Percentiles rank a stretch among this genome's conserved stretches.
Evolutionary conservation across 441 rosid genomes (phyloP).

Genomic region (Populus hybrid): DNA sequence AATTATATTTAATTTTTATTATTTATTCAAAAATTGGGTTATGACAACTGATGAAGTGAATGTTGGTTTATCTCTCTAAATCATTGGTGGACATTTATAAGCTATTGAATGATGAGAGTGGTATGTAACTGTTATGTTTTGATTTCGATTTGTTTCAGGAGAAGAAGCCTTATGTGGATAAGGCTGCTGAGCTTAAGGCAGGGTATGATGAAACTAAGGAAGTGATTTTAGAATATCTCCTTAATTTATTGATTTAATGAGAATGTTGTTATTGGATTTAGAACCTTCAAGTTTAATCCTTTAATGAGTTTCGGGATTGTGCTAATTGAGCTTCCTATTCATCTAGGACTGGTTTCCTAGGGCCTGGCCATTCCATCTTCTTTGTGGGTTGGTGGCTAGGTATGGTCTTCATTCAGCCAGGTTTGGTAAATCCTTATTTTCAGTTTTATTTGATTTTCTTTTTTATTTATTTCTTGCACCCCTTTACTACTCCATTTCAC

Average conservation of each 20-base stretch:
- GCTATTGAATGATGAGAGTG: neutral
- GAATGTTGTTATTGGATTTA: neutral
- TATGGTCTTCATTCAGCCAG: no score
- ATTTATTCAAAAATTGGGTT: no score
- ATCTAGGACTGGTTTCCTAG: no score
- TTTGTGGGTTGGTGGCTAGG: no score
- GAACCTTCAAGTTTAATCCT: constrained; percentile 56
- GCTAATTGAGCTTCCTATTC: no score
- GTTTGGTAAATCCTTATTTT: no score
- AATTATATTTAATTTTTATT: no score
- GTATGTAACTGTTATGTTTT: neutral
- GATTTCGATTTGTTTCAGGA: constrained; percentile 38
- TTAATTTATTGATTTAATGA: neutral
- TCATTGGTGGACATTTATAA: no score
- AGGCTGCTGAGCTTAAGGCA: constrained; percentile 71
- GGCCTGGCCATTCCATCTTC: no score
- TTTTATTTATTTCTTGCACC: no score
- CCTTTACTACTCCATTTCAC: no score
- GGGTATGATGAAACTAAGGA: constrained; percentile 48
- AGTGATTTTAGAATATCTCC: constrained; percentile 26
- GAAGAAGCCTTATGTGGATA: constrained; percentile 66
- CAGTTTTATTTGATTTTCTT: no score
- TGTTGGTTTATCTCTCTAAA: neutral
- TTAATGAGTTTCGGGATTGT: constrained; percentile 57
- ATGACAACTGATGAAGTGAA: constrained; percentile 58